These are phyloP conservation scores for Thielaviopsis ethacetica DNA, from an alignment of 2,329 filamentous ascomycete species.

Conservation along the genomic window DNA sequence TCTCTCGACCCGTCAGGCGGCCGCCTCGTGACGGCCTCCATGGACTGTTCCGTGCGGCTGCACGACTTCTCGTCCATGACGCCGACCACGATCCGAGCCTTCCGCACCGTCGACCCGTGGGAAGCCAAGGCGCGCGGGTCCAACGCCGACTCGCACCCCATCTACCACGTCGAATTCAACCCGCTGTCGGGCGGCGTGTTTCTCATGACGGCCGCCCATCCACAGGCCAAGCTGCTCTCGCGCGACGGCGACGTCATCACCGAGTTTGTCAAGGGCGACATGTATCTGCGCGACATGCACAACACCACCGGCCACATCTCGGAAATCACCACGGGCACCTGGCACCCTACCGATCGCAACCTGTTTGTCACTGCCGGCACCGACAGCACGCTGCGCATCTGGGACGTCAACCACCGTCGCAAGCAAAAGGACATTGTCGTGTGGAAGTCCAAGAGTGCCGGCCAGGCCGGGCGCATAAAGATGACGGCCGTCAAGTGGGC, in stretches of 20 bases:
- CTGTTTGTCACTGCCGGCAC: conserved; percentile 81
- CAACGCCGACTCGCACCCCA: conserved; percentile 66
- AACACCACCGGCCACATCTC: conserved; percentile 95
- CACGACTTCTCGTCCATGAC: conserved; percentile 96
- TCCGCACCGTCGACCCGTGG: conserved; percentile 81
- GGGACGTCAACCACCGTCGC: conserved; percentile 86
- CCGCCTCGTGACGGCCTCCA: conserved; percentile 75
- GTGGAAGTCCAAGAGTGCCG: conserved; percentile 82
- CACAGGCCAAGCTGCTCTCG: conserved; percentile 77
- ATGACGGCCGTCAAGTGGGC: conserved; percentile 93
- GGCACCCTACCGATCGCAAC: conserved; percentile 78
- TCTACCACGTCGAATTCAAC: conserved; percentile 79
- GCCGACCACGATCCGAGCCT: conserved; percentile 81
- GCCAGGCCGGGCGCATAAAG: conserved; percentile 74
- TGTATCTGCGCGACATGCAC: conserved; percentile 95
- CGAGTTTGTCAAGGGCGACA: conserved; percentile 93
- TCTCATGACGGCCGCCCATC: conserved; percentile 73
- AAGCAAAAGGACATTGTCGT: conserved; percentile 88
- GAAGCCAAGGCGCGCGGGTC: conserved; percentile 51
- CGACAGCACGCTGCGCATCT: conserved; percentile 89
- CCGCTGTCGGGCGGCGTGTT: conserved; percentile 64
- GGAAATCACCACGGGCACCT: conserved; percentile 75
- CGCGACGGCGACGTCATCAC: conserved; percentile 74
- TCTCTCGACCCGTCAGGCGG: conserved; percentile 74
- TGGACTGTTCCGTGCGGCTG: conserved; percentile 79